phyloP scores from a whole-genome alignment of 1,139 yeast genomes.

The Pichiaceae sp. region DNA sequence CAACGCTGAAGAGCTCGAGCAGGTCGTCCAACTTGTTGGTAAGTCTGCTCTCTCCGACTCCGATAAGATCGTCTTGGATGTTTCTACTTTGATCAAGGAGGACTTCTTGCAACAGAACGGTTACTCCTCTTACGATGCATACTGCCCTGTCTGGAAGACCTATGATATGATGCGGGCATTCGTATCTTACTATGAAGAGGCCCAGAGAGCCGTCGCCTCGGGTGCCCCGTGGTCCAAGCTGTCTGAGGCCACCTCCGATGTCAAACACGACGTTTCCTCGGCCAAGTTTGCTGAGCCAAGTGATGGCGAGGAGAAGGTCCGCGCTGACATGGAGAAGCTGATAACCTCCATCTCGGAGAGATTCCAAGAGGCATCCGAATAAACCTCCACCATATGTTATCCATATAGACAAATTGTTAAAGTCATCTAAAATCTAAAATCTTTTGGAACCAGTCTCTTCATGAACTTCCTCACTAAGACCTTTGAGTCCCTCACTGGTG shows the following conservation, averaged over 20 bases:
- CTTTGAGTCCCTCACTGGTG: slow-evolving; percentile 43
- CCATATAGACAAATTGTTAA: too few relatives aligned
- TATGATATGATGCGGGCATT: slow-evolving; percentile 96
- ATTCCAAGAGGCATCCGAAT: slow-evolving; percentile 94
- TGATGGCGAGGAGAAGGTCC: slow-evolving; percentile 73
- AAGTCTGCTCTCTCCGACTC: slow-evolving; percentile 94
- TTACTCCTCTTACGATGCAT: slow-evolving; percentile 94
- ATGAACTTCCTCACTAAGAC: slow-evolving; percentile 61
- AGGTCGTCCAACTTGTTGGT: slow-evolving; percentile 98
- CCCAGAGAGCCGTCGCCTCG: slow-evolving; percentile 90
- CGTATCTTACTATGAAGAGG: slow-evolving; percentile 87
- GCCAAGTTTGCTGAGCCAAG: slow-evolving; percentile 96
- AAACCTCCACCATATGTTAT: slow-evolving; percentile 16
- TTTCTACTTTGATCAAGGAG: slow-evolving; percentile 83
- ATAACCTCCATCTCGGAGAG: slow-evolving; percentile 73
- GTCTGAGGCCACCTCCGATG: slow-evolving; percentile 79
- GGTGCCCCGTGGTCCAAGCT: slow-evolving; percentile 95
- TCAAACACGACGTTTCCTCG: slow-evolving; percentile 87
- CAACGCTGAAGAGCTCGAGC: slow-evolving; percentile 96
- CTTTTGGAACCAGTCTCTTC: background rate
- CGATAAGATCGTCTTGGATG: slow-evolving; percentile 94
- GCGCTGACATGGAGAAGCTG: slow-evolving; percentile 68
- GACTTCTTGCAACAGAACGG: slow-evolving; percentile 99
- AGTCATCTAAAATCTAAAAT: background rate
- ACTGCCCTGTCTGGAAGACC: slow-evolving; percentile 99